Base-by-base conservation (phyloP, 2,329 filamentous ascomycete genomes). In the Curvularia sp. region DNA sequence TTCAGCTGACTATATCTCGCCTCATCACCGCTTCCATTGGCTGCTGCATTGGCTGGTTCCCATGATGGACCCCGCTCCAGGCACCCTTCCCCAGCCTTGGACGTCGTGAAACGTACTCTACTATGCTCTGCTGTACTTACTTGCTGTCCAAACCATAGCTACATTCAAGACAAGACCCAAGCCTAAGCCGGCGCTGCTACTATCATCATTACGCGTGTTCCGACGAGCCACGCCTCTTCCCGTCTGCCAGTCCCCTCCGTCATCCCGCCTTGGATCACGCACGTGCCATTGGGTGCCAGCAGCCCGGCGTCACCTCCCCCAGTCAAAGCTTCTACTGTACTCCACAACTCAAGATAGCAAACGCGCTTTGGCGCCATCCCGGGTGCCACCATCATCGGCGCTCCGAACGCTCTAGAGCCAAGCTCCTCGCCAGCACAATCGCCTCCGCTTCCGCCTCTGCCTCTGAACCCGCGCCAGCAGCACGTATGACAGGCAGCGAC, bases 241-340 rank as follows among this genome's bases (percentile, higher is more conserved):
- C 38, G 39, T 49, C 49, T 33, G 53, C 55, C 41, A 57, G 55
- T 44, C 52, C 47, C 46, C 38, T 48, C 52, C 62, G 57, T 59
- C 55, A 64, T 65, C 47, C 57, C 57, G 52, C 51, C 20, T 48
- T 51, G 48, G 49, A 49, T 44, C 33, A 24, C 52, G 63, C 67
- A 66, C 66, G 67, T 67, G 62, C 67, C 60, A 65, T 5, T 26
- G 39, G 44, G 30, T 43, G 54, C 50, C 55, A 47, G 48, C 48
- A 47, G 12, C 46, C 42, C 51, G 51, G 51, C 51, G 53, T 59
- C 54, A 60, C 57, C 56, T 65, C 61, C 48, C 53, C 48, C 53
- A 55, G 48, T 47, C 55, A 55, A 49, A 46, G 51, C 54, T 53
- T 31, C 30, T 31, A 31, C 54, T 57, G 18, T 35, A 59, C 52